Base-by-base conservation (phyloP, 192 early-diverging fungal species). In the Rhizophagus sp. region DNA sequence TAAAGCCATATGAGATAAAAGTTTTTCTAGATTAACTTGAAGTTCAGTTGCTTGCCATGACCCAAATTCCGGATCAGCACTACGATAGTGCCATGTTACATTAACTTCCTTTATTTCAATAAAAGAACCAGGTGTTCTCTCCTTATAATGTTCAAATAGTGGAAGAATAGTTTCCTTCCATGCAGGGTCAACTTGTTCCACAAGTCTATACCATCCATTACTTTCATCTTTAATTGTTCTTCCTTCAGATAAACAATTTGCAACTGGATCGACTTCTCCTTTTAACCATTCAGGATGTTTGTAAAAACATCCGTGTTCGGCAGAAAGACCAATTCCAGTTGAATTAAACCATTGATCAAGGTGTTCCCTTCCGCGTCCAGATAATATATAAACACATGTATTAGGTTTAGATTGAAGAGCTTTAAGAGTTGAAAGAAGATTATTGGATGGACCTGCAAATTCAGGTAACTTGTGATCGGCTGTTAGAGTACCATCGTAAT, bases 101-200 rank as follows among this genome's bases (percentile, higher is more conserved):
- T 97, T 98, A 71, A 98, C 93, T 83, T 99, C 97, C 89, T 99
- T 99, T 81, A 97, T 95, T 88, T 99, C 98, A 84, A 99, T 96
- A 75, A 96, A 98, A 22, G 93, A 94, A 2, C 97, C 97, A 0
- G 97, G 98, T 12, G 98, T 99, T 66, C 98, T 93, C 77, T 98
- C 97, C 0, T 92, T 93, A 84, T 99, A 99, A 85, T 99, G 96
- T 84, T 97, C 90, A 89, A 99, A 98, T 50, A 99, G 81, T 13
- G 97, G 97, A 25, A 93, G 88, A 80, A 99, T 96, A 9, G 95
- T 95, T 44, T 94, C 93, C 61, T 95, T 91, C 97, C 97, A 99
- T 49, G 92, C 89, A 30, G 93, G 90, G 83, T 99, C 96, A 0
- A 95, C 88, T 76, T 95, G 94, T 69, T 97, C 96, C 3, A 96